Conservation (phyloP, 2,329 filamentous ascomycete species). For the Sclerotinia nivalis region DNA sequence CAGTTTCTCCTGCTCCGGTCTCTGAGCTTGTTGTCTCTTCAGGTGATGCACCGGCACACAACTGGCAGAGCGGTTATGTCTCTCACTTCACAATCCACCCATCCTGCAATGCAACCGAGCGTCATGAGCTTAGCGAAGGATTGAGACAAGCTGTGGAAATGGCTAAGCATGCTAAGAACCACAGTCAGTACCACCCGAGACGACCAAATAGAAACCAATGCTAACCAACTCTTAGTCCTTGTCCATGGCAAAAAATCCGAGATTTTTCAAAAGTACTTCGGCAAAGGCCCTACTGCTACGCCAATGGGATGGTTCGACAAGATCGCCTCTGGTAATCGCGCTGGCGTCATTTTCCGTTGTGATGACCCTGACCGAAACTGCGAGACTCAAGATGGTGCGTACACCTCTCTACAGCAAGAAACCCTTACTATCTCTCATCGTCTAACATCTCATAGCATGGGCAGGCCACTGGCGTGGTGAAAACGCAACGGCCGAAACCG, state of each 20-base stretch:
- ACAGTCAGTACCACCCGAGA: neutral
- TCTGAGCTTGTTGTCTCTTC: neutral
- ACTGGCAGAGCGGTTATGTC: neutral
- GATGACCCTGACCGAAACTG: neutral
- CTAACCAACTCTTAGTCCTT: neutral
- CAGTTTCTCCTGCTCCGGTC: neutral
- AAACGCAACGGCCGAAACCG: constrained; percentile 8
- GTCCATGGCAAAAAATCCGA: constrained; percentile 2
- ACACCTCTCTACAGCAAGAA: neutral
- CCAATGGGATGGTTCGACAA: constrained; percentile 14
- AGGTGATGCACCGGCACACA: neutral
- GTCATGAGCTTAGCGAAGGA: constrained; percentile 9
- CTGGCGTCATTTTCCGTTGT: neutral
- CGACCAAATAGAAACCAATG: neutral
- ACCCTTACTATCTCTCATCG: neutral
- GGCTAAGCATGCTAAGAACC: neutral
- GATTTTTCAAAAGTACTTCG: constrained; percentile 5
- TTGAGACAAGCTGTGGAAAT: constrained; percentile 2
- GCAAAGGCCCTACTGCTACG: constrained; percentile 2
- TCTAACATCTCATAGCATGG: neutral
- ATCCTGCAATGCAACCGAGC: constrained; percentile 8
- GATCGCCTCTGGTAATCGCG: neutral
- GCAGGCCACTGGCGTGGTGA: constrained; percentile 4
- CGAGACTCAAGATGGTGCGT: neutral
- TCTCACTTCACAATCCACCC: neutral